phyloP scores from a whole-genome alignment of 2,329 filamentous ascomycete species.

The Hypoxylon sp. region DNA sequence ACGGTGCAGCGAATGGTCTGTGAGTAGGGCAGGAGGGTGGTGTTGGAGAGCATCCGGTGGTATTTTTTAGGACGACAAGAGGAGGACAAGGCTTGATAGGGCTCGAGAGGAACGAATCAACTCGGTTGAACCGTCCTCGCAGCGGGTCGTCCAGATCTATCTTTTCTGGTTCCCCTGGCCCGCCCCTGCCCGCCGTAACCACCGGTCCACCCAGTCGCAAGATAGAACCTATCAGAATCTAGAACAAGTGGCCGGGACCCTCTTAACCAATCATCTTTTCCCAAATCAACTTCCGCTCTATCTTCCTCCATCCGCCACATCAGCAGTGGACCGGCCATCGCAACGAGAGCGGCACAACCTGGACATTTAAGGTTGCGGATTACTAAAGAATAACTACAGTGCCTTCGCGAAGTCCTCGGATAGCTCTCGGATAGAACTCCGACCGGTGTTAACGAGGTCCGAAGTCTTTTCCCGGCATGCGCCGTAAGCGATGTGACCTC shows the following conservation, averaged over 20 bases:
- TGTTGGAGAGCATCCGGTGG: slow-evolving; percentile 32
- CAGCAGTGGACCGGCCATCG: slow-evolving; percentile 22
- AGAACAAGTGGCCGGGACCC: slow-evolving; percentile 17
- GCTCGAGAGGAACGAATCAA: slow-evolving; percentile 30
- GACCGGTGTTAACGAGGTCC: slow-evolving; percentile 19
- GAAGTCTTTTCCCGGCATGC: slow-evolving; percentile 24
- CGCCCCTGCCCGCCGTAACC: slow-evolving; percentile 10
- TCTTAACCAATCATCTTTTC: slow-evolving; percentile 29
- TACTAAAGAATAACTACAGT: slow-evolving; percentile 29
- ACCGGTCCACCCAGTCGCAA: not conserved
- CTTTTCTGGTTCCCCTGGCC: slow-evolving; percentile 20
- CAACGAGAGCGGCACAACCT: slow-evolving; percentile 16
- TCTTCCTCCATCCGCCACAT: slow-evolving; percentile 29
- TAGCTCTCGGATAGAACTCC: slow-evolving; percentile 13
- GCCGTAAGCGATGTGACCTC: slow-evolving; percentile 38
- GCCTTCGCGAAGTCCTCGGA: slow-evolving; percentile 20
- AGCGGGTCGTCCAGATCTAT: slow-evolving; percentile 37
- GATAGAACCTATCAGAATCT: slow-evolving; percentile 25
- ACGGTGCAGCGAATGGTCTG: slow-evolving; percentile 26
- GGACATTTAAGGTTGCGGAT: slow-evolving; percentile 8
- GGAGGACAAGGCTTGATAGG: slow-evolving; percentile 36
- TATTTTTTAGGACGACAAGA: slow-evolving; percentile 25
- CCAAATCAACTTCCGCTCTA: slow-evolving; percentile 31
- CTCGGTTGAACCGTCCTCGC: not conserved
- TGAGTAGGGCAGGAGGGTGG: slow-evolving; percentile 15